phyloP scores from a whole-genome alignment of 73 alveolate species.

The Breviolum minutum region DNA sequence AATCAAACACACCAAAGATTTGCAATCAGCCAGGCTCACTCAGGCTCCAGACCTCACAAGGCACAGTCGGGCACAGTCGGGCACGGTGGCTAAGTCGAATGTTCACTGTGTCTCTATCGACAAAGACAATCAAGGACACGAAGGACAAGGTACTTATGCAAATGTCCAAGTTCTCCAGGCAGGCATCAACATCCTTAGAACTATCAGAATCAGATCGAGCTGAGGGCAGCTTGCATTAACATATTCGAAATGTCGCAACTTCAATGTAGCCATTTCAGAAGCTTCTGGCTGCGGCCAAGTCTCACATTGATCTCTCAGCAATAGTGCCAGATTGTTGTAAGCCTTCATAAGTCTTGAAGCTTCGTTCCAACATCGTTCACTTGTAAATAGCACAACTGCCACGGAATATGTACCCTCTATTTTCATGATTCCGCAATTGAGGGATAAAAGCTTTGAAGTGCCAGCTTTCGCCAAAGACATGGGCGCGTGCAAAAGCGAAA shows the following conservation, averaged over 20 bases:
- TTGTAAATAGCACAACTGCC: not conserved
- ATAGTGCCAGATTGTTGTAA: slow-evolving; percentile 64
- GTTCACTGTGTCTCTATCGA: not conserved
- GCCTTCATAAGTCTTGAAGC: not conserved
- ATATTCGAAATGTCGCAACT: too few species aligned
- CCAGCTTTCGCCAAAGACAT: too few species aligned
- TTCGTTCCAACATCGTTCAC: not conserved
- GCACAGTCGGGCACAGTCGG: not conserved
- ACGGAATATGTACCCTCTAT: too few species aligned
- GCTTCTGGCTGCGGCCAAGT: slow-evolving; percentile 13
- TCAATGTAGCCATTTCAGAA: not conserved
- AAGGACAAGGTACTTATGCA: slow-evolving; percentile 32
- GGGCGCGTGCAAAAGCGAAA: too few species aligned
- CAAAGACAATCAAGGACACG: not conserved
- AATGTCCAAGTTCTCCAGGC: slow-evolving; percentile 60
- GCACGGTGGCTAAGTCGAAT: too few species aligned
- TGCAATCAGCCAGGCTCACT: slow-evolving; percentile 24
- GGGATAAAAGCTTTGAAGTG: too few species aligned
- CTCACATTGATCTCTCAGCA: slow-evolving; percentile 56
- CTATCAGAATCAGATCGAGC: not conserved
- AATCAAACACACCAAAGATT: not conserved
- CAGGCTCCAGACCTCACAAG: slow-evolving; percentile 29
- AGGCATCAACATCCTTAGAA: slow-evolving; percentile 48
- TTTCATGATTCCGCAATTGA: not conserved
- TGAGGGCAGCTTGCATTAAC: not conserved